A percentile compares a stretch with the other conserved stretches of the same genome.
Evolutionary conservation across 2,329 filamentous ascomycete species (phyloP).

Genomic region (Fusarium marasasianum): DNA sequence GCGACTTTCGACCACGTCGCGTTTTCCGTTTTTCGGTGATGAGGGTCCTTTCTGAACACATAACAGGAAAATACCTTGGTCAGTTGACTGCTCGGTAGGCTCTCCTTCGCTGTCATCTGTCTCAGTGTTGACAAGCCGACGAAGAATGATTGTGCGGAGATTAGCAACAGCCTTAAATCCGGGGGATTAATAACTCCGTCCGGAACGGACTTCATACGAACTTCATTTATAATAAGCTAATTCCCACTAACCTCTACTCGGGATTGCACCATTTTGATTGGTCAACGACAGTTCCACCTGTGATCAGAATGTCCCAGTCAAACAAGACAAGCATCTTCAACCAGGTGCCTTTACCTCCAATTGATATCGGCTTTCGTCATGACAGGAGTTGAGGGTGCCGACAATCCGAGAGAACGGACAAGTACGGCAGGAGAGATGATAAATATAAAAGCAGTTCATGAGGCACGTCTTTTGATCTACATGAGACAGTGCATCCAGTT

Average conservation of each 20-base stretch:
- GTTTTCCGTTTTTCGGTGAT: rapidly evolving
- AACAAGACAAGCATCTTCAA: neutral
- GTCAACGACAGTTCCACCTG: neutral
- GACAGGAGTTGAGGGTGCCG: neutral
- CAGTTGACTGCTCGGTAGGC: rapidly evolving
- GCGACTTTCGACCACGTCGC: neutral
- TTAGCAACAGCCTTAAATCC: neutral
- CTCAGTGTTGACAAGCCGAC: rapidly evolving
- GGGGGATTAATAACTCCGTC: neutral
- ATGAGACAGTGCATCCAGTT: neutral
- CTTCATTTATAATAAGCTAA: neutral
- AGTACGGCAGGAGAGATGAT: rapidly evolving
- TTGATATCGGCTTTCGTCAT: rapidly evolving
- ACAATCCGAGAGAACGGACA: rapidly evolving
- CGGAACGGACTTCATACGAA: neutral
- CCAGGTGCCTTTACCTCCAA: rapidly evolving
- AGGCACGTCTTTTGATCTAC: neutral
- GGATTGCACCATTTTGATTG: neutral
- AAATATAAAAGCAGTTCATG: neutral
- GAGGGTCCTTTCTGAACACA: rapidly evolving
- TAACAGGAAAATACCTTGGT: too few species aligned
- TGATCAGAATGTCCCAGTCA: rapidly evolving
- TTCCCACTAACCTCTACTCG: neutral
- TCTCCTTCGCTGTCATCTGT: neutral
- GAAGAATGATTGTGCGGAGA: neutral